These are phyloP conservation scores for Melampsora americana DNA, from an alignment of 1,284 basidiomycete genomes.

Conservation along the genomic window DNA sequence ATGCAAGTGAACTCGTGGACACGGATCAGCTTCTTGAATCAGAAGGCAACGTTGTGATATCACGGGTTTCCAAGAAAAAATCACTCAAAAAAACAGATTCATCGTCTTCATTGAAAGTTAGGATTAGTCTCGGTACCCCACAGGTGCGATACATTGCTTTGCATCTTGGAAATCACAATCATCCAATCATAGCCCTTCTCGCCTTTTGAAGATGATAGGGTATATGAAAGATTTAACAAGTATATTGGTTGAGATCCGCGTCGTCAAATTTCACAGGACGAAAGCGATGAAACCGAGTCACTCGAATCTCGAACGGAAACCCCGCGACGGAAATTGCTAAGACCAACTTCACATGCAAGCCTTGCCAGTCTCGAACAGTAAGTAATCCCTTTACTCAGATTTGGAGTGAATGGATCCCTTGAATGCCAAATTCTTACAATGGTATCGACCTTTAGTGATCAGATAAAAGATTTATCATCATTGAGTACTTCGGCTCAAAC, in stretches of 20 bases:
- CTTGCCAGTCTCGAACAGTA: not conserved
- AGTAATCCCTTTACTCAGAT: not conserved
- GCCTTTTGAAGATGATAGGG: not conserved
- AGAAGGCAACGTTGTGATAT: not conserved
- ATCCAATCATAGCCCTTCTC: not conserved
- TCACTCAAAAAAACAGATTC: not conserved
- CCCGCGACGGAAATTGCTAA: not conserved
- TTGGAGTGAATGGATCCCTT: no score
- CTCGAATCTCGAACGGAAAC: not conserved
- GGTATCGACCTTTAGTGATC: not conserved
- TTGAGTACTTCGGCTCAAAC: constrained; percentile 11
- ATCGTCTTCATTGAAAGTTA: not conserved
- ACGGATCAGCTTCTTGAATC: not conserved
- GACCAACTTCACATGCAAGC: constrained; percentile 7
- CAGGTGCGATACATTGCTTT: not conserved
- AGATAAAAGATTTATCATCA: not conserved
- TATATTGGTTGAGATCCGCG: not conserved
- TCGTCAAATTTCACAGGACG: not conserved
- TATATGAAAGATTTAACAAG: not conserved
- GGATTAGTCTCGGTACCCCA: not conserved
- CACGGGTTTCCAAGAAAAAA: not conserved
- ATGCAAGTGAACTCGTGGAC: not conserved
- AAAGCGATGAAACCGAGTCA: not conserved
- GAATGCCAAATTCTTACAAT: no score
- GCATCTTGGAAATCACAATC: not conserved